Evolutionary conservation across 2,329 filamentous ascomycete species (phyloP).

Genomic region (Thelonectria discophora): DNA sequence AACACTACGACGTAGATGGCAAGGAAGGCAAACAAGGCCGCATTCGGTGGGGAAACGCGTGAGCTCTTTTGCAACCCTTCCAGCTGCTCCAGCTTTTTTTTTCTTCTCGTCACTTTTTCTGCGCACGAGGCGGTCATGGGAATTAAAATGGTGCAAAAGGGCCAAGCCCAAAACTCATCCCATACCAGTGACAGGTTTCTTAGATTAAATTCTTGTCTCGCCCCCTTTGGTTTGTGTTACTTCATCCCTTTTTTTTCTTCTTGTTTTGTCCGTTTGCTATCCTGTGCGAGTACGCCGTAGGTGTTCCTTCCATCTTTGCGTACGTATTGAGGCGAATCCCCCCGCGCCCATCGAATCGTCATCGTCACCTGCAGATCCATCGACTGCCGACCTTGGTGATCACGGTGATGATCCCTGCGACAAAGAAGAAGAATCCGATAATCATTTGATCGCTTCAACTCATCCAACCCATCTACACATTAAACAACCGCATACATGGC

Average conservation of each 20-base stretch:
- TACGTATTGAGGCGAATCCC: too few relatives aligned
- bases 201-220: too few relatives aligned
- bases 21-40: too few relatives aligned
- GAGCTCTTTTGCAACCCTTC: slow-evolving; percentile 31
- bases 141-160: not conserved
- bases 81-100: not conserved
- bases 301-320: too few relatives aligned
- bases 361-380: too few relatives aligned
- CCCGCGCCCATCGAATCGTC: too few relatives aligned
- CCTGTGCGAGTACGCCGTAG: too few relatives aligned
- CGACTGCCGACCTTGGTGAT: too few relatives aligned
- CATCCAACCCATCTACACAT: not conserved
- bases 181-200: not conserved
- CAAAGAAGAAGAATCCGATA: not conserved
- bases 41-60: slow-evolving; percentile 42
- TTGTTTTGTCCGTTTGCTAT: too few relatives aligned
- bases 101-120: slow-evolving; percentile 8
- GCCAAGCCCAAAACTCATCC: not conserved
- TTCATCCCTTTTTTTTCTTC: too few relatives aligned
- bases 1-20: too few relatives aligned
- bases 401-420: not conserved
- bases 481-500: slow-evolving; percentile 16
- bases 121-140: slow-evolving; percentile 18
- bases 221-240: too few relatives aligned
- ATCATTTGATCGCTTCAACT: not conserved